Evolutionary conservation across 2,329 filamentous ascomycete species (phyloP).

Genomic region (Hypocreales sp.): DNA sequence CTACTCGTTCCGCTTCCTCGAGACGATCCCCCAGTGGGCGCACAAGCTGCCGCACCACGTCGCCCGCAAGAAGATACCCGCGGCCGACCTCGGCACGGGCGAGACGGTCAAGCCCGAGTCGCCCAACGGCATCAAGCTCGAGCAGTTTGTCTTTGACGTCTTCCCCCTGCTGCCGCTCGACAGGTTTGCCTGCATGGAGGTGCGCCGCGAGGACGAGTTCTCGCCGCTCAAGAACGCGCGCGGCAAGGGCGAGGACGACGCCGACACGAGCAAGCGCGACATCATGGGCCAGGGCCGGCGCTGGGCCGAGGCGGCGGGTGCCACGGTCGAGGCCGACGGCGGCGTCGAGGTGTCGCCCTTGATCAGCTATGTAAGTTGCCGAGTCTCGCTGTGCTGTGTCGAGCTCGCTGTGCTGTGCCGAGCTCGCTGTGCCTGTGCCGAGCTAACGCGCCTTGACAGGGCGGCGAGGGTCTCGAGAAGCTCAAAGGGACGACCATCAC

Average conservation of each 20-base stretch:
- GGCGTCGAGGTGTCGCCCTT: constrained; percentile 87
- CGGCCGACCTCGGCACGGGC: constrained; percentile 59
- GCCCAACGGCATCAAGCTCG: constrained; percentile 96
- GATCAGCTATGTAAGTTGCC: constrained; percentile 76
- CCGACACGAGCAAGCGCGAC: constrained; percentile 80
- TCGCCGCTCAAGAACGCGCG: constrained; percentile 85
- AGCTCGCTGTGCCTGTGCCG: too few relatives aligned
- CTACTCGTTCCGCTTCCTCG: constrained; percentile 88
- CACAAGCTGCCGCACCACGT: constrained; percentile 87
- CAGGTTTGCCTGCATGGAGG: constrained; percentile 92
- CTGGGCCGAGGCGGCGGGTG: constrained; percentile 72
- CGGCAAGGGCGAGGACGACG: constrained; percentile 81
- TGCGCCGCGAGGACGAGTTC: constrained; percentile 94
- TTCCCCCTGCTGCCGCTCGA: constrained; percentile 77
- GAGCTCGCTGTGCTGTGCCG: neutral
- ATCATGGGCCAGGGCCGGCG: constrained; percentile 81
- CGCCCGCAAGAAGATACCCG: constrained; percentile 95
- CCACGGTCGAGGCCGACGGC: constrained; percentile 48
- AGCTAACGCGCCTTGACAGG: constrained; percentile 20
- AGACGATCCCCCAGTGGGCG: constrained; percentile 76
- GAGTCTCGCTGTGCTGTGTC: neutral
- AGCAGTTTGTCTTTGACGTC: constrained; percentile 98
- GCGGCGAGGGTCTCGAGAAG: constrained; percentile 46
- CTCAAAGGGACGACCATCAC: constrained; percentile 35
- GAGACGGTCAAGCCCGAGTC: constrained; percentile 79